Evolutionary conservation across 345 rosid genomes (phyloP), one percentile per base, ranked within the genome.

Genomic region (Rhodamnia argentea): DNA sequence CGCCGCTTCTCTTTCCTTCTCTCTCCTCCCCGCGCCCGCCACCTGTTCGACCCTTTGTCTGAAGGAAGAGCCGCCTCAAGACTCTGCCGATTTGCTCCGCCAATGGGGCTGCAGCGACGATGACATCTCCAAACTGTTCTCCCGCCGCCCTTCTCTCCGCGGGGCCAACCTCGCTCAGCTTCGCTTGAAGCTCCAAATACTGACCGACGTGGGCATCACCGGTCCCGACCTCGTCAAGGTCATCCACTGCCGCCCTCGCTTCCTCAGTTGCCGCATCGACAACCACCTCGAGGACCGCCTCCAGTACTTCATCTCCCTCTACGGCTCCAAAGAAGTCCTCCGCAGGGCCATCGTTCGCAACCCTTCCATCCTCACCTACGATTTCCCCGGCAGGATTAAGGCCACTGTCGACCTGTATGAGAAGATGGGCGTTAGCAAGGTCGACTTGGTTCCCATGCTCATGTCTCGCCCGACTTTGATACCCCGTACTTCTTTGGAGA

Each of bases 161-260:
- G 91, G 91, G 57, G 95, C 95, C 56, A 85, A 92, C 76, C 88
- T 87, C 76, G 29, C 82, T 53, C 90, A 62, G 23, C 94, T 96
- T n/a, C 92, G 90, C 32, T 90, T 90, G 64, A 95, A 95, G 84
- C 92, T 96, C 82, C 83, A 83, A 60, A 84, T 94, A 76, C 94
- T 95, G 51, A 86, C 90, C 52, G 85, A 87, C 78, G 37, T 96
- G 62, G 99, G 99, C 13, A 86, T 95, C n/a, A 86, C 89, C 5
- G 87, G 94, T 1, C 53, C 93, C 6, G 98, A 96, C 87, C 96
- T 96, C 85, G 97, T 95, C 58, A 95, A 93, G 92, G 94, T 96
- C 52, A 85, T 95, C 55, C 90, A 90, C 87, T 91, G 96, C 83
- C 98, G 98, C 84, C 98, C 99, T 2, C 91, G 95, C 57, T 92